Base-by-base conservation (phyloP, 1,139 yeast genomes). In the Zhuliangozyma blackwelliae region DNA sequence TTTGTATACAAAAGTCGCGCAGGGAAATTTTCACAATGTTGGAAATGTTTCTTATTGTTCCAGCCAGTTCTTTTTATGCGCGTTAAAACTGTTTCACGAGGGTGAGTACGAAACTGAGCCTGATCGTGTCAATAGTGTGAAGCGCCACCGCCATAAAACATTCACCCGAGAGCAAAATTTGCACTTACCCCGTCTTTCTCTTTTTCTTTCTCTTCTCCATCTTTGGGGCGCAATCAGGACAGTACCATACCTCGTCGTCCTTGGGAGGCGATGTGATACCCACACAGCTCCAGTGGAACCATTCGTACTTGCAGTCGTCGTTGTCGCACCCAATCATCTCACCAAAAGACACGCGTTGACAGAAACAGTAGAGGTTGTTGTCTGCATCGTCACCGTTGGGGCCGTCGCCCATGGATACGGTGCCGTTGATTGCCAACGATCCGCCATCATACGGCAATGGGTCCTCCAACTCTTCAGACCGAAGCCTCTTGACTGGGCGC, bases 301-400 rank as follows among this genome's bases (percentile, higher is more conserved):
- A 88, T 56, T 87, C 96, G 51, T 69, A 80, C 46, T 80, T 76
- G 64, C 96, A 88, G 46, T 80, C 80, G 13, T 77, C 79, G 51
- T 84, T 84, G 55, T 88, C 96, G 58, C 96, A 88, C 0, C 95
- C 96, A 59, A 88, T 81, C 96, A 88, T 88, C 47, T 86, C 87
- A 10, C 96, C 96, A 62, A 82, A 85, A 1, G 95, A 84, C 0
- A 84, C 89, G 45, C 87, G 77, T 49, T 84, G 87, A 56, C 96
- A 88, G 60, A 82, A 77, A 59, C 96, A 88, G 57, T 87, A 88
- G 36, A 79, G 60, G 40, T 74, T 77, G 42, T 69, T 76, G 58
- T 68, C 76, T 22, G 84, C 86, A 46, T 81, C 89, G 36, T 81
- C 90, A 16, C 70, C 70, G 16, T 36, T 36, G 7, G 57, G 57